phyloP scores from a whole-genome alignment of 192 early-diverging fungal genomes.

The Mortierella alpina region DNA sequence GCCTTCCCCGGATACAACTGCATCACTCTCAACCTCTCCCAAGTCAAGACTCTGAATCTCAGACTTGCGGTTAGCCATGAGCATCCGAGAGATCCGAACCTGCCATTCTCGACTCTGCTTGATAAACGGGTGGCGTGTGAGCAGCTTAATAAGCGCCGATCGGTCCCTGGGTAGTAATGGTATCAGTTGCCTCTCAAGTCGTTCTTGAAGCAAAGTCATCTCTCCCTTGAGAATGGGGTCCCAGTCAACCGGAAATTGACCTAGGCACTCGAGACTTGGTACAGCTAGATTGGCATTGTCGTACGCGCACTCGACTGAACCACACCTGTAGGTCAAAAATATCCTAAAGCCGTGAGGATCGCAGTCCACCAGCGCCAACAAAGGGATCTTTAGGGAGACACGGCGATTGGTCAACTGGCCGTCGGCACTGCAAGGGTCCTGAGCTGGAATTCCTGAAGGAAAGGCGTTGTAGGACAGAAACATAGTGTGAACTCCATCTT shows the following conservation, averaged over 20 bases:
- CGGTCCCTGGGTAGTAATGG: conserved; percentile 23
- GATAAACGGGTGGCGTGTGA: conserved; percentile 32
- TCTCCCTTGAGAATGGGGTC: background rate
- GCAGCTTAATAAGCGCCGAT: conserved; percentile 8
- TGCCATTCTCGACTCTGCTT: background rate
- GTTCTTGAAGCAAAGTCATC: background rate
- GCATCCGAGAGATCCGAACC: conserved; percentile 28
- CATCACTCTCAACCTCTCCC: background rate
- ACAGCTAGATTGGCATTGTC: conserved; percentile 47
- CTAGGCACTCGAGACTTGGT: conserved; percentile 17
- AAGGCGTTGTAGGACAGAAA: background rate
- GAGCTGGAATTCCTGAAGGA: background rate
- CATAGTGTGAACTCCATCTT: background rate
- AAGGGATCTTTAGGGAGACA: conserved; percentile 11
- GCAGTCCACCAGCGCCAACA: conserved; percentile 38
- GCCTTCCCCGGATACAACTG: background rate
- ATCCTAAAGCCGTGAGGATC: conserved; percentile 45
- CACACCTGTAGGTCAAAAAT: conserved; percentile 34
- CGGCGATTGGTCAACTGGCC: too few species aligned
- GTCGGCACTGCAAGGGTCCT: too few species aligned
- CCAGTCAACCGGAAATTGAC: conserved; percentile 40
- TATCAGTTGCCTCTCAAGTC: background rate
- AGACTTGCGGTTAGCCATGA: conserved; percentile 30
- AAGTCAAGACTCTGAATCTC: conserved; percentile 36
- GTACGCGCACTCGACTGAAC: conserved; percentile 34